phyloP scores from a whole-genome alignment of 225 moss, liverwort and hornwort species.

The Straminergon stramineum region DNA sequence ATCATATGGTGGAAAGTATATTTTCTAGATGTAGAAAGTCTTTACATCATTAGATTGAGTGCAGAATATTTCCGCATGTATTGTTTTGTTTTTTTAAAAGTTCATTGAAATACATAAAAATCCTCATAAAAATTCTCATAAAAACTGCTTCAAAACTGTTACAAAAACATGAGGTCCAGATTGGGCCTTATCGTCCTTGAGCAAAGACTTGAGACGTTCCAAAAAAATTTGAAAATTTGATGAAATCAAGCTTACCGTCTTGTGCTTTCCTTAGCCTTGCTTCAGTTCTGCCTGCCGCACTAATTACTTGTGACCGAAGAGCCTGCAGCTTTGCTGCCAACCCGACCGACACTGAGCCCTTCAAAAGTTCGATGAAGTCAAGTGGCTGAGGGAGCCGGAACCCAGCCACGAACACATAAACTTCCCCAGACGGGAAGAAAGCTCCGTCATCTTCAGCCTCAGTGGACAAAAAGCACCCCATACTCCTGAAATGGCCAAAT shows the following conservation, averaged over 20 bases:
- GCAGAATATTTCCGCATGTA: neutral
- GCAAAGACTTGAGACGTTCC: neutral
- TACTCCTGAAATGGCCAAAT: constrained; percentile 1
- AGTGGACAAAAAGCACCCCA: constrained; percentile 41
- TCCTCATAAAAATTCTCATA: too few relatives aligned
- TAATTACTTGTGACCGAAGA: constrained; percentile 5
- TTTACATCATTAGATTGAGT: neutral
- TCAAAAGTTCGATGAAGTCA: neutral
- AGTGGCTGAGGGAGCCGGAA: constrained; percentile 9
- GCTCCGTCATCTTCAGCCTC: constrained; percentile 14
- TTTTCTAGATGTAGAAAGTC: neutral
- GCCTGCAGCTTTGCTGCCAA: constrained; percentile 10
- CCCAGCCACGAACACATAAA: constrained; percentile 22
- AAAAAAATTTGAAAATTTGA: neutral
- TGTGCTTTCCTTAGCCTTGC: neutral
- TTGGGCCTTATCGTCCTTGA: neutral
- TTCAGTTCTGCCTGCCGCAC: neutral
- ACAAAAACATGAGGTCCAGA: neutral
- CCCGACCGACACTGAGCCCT: neutral
- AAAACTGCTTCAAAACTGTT: neutral
- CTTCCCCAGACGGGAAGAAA: neutral
- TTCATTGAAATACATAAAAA: neutral
- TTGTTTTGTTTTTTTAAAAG: too few relatives aligned
- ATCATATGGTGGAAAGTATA: neutral
- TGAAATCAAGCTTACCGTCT: neutral